Evolutionary conservation across 805 yeast genomes (phyloP).

Genomic region (Cyberlindnera japonica): DNA sequence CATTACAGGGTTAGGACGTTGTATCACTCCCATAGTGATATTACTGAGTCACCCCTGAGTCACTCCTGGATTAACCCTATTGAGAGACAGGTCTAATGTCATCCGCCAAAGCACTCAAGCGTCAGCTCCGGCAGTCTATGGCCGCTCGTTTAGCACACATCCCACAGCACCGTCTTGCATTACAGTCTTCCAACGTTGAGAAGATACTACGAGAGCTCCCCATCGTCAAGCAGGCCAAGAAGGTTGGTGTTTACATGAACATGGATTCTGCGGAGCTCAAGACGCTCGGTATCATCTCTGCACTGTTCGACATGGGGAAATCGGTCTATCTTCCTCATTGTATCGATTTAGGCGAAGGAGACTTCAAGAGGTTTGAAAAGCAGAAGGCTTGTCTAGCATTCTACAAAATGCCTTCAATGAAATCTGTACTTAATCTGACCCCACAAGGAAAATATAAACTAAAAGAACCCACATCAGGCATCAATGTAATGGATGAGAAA

Average conservation of each 20-base stretch:
- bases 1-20: no score
- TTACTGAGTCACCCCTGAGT: no score
- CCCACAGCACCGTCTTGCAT: constrained; percentile 18
- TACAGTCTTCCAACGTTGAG: constrained; percentile 28
- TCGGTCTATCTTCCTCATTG: constrained; percentile 58
- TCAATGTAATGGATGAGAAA: constrained; percentile 24
- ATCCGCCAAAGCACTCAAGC: constrained; percentile 14
- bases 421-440: constrained; percentile 41
- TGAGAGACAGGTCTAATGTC: neutral
- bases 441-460: constrained; percentile 70
- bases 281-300: constrained; percentile 50
- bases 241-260: constrained; percentile 68
- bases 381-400: constrained; percentile 51
- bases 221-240: constrained; percentile 41
- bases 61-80: no score
- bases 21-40: no score
- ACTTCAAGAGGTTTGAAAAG: constrained; percentile 27
- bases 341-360: constrained; percentile 16
- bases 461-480: constrained; percentile 55
- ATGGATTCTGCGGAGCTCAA: constrained; percentile 71
- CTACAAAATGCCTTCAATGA: constrained; percentile 41
- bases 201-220: constrained; percentile 17
- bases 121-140: constrained; percentile 23
- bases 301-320: constrained; percentile 49
- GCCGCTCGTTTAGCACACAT: constrained; percentile 17